Evolutionary conservation across 768 basidiomycete genomes (phyloP), one percentile per base, ranked within the genome.

Genomic region (Chalciporus pseudorubinellus): DNA sequence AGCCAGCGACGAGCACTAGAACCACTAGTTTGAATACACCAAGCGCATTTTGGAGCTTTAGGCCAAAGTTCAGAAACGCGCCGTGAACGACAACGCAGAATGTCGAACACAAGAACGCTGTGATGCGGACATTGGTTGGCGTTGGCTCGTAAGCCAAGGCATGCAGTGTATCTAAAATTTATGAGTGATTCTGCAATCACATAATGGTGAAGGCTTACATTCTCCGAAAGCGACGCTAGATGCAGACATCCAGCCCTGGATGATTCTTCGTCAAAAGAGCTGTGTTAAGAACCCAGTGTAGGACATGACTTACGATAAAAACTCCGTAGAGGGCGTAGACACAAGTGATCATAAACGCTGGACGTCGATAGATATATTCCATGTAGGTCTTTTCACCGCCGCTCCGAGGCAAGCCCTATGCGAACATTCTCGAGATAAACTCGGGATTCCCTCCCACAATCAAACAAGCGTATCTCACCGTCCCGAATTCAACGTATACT

Each of bases 331-430:
- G 66, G 3, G 81, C 75, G 55, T 77, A 88, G 8, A 74, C 59
- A 57, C 83, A 87, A 4, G 84, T 83, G 13, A 71, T 73, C 60
- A 89, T 65, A 58, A 83, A 85, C 44, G 72, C 76, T 6, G 87
- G 87, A 4, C 73, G 73, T 41, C 78, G 72, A 65, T 79, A 89
- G n/a, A 87, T 77, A 61, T 76, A 87, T 54, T 87, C 85, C 33
- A 89, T 67, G 58, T 89, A 89, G 46, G 83, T 85, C 70, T 88
- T 89, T 71, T 89, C 87, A 2, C 84, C 87, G 1, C 87, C 87
- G 48, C 76, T 88, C 3, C 80, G 73, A 2, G 87, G 87, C 2
- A 89, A 72, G 18, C 81, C 85, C 83, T 87, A 44, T 7, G 18
- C 1, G n/a, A 24, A 2, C 6, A 50, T 2, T 22, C 26, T 26